phyloP scores from a whole-genome alignment of 495 filamentous ascomycete species.

The Aspergillus panamensis region DNA sequence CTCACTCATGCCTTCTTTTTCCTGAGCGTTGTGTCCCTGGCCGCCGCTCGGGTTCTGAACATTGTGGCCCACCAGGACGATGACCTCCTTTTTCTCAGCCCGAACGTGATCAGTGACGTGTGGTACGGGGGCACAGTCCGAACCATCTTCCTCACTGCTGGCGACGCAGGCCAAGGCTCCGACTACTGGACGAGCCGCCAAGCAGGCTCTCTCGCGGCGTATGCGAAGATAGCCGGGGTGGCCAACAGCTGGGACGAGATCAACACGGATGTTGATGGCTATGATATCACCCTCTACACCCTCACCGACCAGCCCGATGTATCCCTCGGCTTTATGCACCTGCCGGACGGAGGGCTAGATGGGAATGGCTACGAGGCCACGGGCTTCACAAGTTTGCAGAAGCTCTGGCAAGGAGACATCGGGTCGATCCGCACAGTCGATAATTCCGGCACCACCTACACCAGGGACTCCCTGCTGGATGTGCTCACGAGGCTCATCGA shows the following conservation, averaged over 20 bases:
- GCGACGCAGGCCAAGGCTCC: conserved; percentile 59
- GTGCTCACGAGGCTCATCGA: conserved; percentile 5
- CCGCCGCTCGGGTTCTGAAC: conserved; percentile 14
- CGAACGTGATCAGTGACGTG: conserved; percentile 15
- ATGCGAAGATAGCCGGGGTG: conserved; percentile 11
- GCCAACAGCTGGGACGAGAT: conserved; percentile 14
- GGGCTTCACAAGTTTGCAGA: conserved; percentile 12
- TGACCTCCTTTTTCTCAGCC: conserved; percentile 20
- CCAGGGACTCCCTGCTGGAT: conserved; percentile 7
- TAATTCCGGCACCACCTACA: conserved; percentile 2
- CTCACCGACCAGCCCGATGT: conserved; percentile 8
- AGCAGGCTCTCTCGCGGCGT: conserved; percentile 16
- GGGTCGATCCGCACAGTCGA: not conserved
- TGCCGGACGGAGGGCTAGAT: conserved; percentile 16
- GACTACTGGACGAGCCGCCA: conserved; percentile 17
- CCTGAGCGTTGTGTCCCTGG: not conserved
- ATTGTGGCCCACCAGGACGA: conserved; percentile 25
- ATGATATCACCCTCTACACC: conserved; percentile 8
- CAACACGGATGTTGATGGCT: not conserved
- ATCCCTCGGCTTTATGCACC: conserved; percentile 19
- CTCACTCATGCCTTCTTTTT: not conserved
- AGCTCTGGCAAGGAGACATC: conserved; percentile 13
- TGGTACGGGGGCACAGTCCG: conserved; percentile 42
- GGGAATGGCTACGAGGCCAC: conserved; percentile 14
- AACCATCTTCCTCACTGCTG: conserved; percentile 79